Evolutionary conservation across 2,329 filamentous ascomycete species (phyloP).

Genomic region (Didymellaceae sp.): DNA sequence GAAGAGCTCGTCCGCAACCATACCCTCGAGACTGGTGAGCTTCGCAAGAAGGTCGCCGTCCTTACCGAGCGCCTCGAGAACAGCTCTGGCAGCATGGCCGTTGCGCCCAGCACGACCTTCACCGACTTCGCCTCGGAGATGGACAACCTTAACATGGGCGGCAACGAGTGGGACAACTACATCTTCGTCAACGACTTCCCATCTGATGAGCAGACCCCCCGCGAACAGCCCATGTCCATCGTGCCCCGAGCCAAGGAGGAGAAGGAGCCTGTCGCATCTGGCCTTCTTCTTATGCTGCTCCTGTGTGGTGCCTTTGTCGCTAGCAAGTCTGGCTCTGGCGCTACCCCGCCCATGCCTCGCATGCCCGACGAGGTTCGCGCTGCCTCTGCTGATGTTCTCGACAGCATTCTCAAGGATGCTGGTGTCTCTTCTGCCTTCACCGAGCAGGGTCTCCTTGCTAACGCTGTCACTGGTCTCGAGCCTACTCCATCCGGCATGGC

Average conservation of each 20-base stretch:
- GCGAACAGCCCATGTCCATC: slow-evolving; percentile 50
- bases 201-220: slow-evolving; percentile 58
- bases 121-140: slow-evolving; percentile 78
- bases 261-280: slow-evolving; percentile 73
- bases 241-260: slow-evolving; percentile 53
- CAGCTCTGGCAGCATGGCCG: slow-evolving; percentile 53
- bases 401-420: slow-evolving; percentile 82
- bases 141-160: slow-evolving; percentile 81
- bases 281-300: slow-evolving; percentile 91
- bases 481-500: slow-evolving; percentile 46
- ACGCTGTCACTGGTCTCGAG: slow-evolving; percentile 52
- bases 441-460: slow-evolving; percentile 59
- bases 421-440: slow-evolving; percentile 59
- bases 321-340: slow-evolving; percentile 77
- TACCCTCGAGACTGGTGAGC: slow-evolving; percentile 86
- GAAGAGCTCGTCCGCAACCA: slow-evolving; percentile 88
- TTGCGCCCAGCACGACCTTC: slow-evolving; percentile 67
- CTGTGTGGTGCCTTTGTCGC: slow-evolving; percentile 95
- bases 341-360: slow-evolving; percentile 73
- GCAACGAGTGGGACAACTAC: slow-evolving; percentile 79
- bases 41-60: slow-evolving; percentile 90
- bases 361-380: slow-evolving; percentile 82
- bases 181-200: slow-evolving; percentile 76
- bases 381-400: slow-evolving; percentile 77
- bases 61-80: slow-evolving; percentile 75